Percentiles rank a stretch among this genome's conserved stretches.
phyloP scores from a whole-genome alignment of 2,329 filamentous ascomycete species.

The Pseudogymnoascus sp. region DNA sequence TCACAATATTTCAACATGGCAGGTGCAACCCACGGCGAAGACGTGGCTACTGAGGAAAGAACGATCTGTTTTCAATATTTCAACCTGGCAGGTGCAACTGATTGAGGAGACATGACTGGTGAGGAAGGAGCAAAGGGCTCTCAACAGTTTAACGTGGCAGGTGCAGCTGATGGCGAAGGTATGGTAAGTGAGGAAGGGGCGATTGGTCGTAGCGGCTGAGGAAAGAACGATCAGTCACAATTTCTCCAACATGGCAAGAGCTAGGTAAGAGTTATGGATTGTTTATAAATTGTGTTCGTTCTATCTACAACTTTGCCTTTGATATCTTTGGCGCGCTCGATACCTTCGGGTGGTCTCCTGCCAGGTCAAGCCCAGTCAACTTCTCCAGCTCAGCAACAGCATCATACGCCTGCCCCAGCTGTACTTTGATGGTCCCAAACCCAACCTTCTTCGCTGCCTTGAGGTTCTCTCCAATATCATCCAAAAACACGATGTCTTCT shows the following conservation, averaged over 20 bases:
- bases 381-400: conserved; percentile 75
- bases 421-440: conserved; percentile 77
- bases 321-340: conserved; percentile 2
- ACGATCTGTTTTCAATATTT: neutral
- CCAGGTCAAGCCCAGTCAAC: conserved; percentile 58
- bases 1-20: neutral
- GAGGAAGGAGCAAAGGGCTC: neutral
- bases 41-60: neutral
- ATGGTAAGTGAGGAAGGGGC: neutral
- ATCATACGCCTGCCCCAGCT: conserved; percentile 65
- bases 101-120: neutral
- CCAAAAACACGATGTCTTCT: conserved; percentile 73
- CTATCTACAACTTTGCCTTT: conserved; percentile 6
- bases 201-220: neutral
- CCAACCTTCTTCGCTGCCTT: conserved; percentile 68
- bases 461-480: conserved; percentile 83
- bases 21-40: neutral
- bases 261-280: neutral
- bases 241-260: neutral
- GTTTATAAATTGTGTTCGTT: neutral
- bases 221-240: neutral
- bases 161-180: neutral
- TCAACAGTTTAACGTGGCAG: neutral
- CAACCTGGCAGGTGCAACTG: neutral
- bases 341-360: conserved; percentile 15